These are phyloP conservation scores for Brassica incana DNA, from an alignment of 345 rosid genomes.

Conservation along the genomic window DNA sequence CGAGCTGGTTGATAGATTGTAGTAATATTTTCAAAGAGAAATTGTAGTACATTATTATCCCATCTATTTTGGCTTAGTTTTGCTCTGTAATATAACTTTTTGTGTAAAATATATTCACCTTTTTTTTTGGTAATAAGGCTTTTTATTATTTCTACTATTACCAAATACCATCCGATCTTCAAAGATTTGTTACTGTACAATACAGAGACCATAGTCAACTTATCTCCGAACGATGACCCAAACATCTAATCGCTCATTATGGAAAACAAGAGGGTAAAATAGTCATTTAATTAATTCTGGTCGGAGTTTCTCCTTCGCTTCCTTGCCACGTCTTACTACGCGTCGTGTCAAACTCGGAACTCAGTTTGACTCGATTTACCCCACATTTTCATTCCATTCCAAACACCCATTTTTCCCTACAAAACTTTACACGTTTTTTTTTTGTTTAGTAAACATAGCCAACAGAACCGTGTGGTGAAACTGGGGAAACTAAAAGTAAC, in stretches of 20 bases:
- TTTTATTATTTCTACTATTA: too few species aligned
- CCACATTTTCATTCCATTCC: too few species aligned
- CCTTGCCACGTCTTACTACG: constrained; percentile 7
- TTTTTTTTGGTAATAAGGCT: too few species aligned
- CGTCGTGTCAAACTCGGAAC: constrained; percentile 21
- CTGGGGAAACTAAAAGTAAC: neutral
- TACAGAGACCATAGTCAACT: constrained; percentile 10
- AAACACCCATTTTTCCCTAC: too few species aligned
- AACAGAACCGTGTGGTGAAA: neutral
- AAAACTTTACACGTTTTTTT: neutral
- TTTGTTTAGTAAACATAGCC: neutral
- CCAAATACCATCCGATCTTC: too few species aligned
- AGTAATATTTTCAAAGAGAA: too few species aligned
- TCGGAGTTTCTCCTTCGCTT: constrained; percentile 10
- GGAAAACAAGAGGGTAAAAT: constrained; percentile 6
- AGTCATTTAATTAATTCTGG: neutral
- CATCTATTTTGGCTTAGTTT: too few species aligned
- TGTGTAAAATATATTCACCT: too few species aligned
- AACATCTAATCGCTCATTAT: neutral
- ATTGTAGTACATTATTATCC: too few species aligned
- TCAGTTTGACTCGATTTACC: constrained; percentile 23
- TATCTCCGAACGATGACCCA: neutral
- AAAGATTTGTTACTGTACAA: neutral
- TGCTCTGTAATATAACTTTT: too few species aligned
- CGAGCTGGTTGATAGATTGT: too few species aligned